Evolutionary conservation across 2,329 filamentous ascomycete species (phyloP).

Genomic region (Dactylellina leptospora): DNA sequence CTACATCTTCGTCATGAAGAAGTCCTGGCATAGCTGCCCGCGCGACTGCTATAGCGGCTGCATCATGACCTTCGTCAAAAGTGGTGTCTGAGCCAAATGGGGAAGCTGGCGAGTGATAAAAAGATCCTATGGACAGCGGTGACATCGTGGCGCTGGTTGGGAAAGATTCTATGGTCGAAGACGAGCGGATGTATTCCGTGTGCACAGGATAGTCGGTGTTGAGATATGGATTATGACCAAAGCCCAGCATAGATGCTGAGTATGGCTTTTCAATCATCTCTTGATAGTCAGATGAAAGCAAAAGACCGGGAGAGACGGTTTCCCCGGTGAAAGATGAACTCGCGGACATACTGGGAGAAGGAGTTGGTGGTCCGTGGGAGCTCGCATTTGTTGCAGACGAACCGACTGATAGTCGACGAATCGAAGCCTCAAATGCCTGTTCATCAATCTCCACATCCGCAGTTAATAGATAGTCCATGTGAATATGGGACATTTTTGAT

Average conservation of each 20-base stretch:
- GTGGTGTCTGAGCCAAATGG: slow-evolving; percentile 44
- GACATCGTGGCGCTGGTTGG: slow-evolving; percentile 43
- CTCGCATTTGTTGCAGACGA: slow-evolving; percentile 45
- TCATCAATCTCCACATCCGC: slow-evolving; percentile 47
- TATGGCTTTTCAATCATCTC: slow-evolving; percentile 47
- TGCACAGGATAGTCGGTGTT: slow-evolving; percentile 42
- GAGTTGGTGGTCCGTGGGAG: slow-evolving; percentile 47
- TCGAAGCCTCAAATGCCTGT: slow-evolving; percentile 41
- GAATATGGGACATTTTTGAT: slow-evolving; percentile 49
- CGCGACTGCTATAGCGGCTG: slow-evolving; percentile 44
- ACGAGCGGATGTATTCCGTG: slow-evolving; percentile 39
- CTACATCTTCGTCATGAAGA: slow-evolving; percentile 47
- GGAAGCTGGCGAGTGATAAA: slow-evolving; percentile 47
- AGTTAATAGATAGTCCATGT: slow-evolving; percentile 51
- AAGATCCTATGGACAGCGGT: slow-evolving; percentile 37
- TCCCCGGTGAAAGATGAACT: slow-evolving; percentile 43
- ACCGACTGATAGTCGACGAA: slow-evolving; percentile 48
- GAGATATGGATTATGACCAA: slow-evolving; percentile 39
- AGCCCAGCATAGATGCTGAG: slow-evolving; percentile 32
- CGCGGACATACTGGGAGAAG: slow-evolving; percentile 40
- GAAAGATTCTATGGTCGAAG: slow-evolving; percentile 39
- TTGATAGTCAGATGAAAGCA: slow-evolving; percentile 47
- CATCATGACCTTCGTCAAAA: slow-evolving; percentile 49
- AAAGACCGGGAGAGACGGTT: slow-evolving; percentile 45
- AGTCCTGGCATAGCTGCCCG: slow-evolving; percentile 50